A percentile compares a stretch with the other conserved stretches of the same genome.
These are phyloP conservation scores for Triticum turgidum DNA, from an alignment of 176 grass and related monocot genomes.

Conservation along the genomic window DNA sequence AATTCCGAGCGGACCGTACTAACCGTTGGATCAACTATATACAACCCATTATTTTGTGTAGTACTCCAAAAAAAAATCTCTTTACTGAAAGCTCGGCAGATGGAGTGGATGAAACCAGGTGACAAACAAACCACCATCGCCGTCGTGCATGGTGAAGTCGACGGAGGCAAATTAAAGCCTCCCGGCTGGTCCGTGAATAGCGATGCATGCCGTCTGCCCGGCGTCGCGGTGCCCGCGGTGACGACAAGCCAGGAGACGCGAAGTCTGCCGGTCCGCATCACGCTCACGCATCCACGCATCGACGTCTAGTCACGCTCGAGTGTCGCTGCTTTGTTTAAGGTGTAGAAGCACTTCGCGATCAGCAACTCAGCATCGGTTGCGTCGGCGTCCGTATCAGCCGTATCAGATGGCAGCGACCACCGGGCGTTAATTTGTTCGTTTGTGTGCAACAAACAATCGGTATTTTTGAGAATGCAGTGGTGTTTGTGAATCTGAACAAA, in stretches of 20 bases:
- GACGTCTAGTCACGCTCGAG: background rate
- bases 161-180: background rate
- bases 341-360: background rate
- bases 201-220: background rate
- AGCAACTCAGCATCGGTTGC: background rate
- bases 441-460: background rate
- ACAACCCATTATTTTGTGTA: no score
- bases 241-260: background rate
- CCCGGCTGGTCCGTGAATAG: background rate
- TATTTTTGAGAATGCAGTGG: background rate
- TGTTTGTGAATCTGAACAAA: no score
- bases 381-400: slow-evolving; percentile 9
- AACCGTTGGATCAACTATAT: no score
- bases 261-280: background rate
- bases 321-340: background rate
- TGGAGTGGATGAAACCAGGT: background rate
- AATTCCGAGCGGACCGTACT: no score
- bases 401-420: background rate
- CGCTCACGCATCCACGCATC: background rate
- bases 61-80: no score
- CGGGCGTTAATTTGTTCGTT: background rate
- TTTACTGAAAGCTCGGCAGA: background rate
- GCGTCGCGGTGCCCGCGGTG: background rate
- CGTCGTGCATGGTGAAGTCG: background rate
- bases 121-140: background rate